Base-by-base conservation (phyloP, 495 filamentous ascomycete species). In the Aspergillus sparsus region DNA sequence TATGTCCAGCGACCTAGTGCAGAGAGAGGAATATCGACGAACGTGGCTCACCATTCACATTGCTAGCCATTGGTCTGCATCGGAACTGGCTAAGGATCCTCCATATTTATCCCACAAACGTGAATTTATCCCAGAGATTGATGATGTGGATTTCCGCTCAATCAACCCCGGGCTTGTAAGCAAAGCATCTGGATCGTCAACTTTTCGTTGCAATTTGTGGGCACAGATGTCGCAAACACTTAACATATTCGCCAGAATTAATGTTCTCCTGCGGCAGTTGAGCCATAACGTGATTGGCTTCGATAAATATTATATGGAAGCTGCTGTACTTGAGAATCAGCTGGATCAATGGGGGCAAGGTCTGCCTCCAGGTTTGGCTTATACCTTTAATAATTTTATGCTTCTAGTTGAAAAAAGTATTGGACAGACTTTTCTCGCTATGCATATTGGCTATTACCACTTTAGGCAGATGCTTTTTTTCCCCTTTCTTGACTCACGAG, bases 401-500 rank as follows among this genome's bases (percentile, higher is more conserved):
- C 56, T 51, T 9, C 46, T 64, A 21, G 55, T 60, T 0, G 60
- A 58, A n/a, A 56, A 58, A 18, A 16, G 44, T 1, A 59, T 68
- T 55, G 60, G 65, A 18, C 59, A 61, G 52, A 67, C 63, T 0
- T 69, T 65, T 46, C 34, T 69, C 16, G 51, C 64, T 4, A 69
- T 69, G 67, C 67, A 69, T 52, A 63, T 69, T 53, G 67, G 64
- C 0, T 66, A 61, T 52, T 57, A 63, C 36, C 67, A 66, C 39
- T 66, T 69, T 27, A 58, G 58, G 12, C 67, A 70, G 45, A 70
- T 70, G 64, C 61, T 70, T 32, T 62, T 65, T 27, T 70, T 70
- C 42, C 67, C 67, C 6, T 70, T 70, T 32, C 51, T 70, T 2
- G 52, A 64, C 18, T 52, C 59, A 1, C 53, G 62, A 16, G 49